These are phyloP conservation scores for Loxodes magnus DNA, from an alignment of 73 alveolate genomes.

Conservation along the genomic window DNA sequence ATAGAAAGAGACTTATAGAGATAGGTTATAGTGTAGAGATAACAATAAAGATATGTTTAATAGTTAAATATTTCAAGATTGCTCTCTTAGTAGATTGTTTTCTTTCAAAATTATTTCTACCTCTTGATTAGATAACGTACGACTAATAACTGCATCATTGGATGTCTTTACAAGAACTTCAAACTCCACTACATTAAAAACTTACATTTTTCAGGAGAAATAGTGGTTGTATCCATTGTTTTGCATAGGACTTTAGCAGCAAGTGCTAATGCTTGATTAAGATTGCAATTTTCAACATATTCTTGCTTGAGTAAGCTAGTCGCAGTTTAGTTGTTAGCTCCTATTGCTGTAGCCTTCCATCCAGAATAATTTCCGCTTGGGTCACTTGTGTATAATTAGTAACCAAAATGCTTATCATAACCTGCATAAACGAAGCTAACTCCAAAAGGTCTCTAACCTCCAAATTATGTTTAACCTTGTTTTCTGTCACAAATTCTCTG, in stretches of 20 bases:
- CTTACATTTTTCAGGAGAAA: constrained; percentile 45
- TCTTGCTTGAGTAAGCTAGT: constrained; percentile 49
- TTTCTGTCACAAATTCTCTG: constrained; percentile 43
- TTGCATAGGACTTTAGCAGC: constrained; percentile 62
- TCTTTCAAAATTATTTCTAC: too few species aligned
- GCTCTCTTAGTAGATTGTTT: too few species aligned
- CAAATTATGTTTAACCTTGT: constrained; percentile 51
- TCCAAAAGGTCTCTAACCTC: constrained; percentile 57
- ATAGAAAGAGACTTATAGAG: too few species aligned
- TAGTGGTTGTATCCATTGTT: constrained; percentile 65
- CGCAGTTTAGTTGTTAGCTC: constrained; percentile 46
- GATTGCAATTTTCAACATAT: constrained; percentile 47
- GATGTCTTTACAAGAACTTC: too few species aligned
- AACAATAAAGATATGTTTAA: too few species aligned
- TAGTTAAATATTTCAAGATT: too few species aligned
- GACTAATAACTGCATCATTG: too few species aligned
- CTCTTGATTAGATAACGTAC: too few species aligned
- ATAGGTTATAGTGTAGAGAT: too few species aligned
- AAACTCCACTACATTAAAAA: too few species aligned
- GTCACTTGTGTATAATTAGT: constrained; percentile 48
- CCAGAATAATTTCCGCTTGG: constrained; percentile 62
- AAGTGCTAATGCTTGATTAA: constrained; percentile 48
- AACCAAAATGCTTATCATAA: constrained; percentile 50
- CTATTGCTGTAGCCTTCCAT: constrained; percentile 69
- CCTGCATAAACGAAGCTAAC: constrained; percentile 63